Evolutionary conservation across 257 asterid genomes (phyloP).

Genomic region (Perilla frutescens): DNA sequence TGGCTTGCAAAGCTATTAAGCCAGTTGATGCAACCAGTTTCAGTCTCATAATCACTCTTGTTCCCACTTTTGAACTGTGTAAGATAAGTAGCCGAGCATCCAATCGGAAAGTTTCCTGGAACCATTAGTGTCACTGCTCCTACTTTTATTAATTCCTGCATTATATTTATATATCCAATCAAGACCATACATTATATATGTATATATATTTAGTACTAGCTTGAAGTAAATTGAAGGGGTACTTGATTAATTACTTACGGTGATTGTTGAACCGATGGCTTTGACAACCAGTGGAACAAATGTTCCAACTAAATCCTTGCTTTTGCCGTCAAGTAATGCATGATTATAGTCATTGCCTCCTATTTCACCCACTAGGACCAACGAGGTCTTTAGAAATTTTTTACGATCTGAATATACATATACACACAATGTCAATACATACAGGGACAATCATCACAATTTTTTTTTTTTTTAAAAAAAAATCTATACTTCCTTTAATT

Average conservation of each 20-base stretch:
- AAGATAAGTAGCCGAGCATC: constrained; percentile 41
- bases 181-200: too few species aligned
- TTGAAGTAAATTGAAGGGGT: neutral
- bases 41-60: constrained; percentile 37
- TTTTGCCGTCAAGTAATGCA: constrained; percentile 26
- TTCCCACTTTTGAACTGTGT: constrained; percentile 38
- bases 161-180: neutral
- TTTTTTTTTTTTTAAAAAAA: too few species aligned
- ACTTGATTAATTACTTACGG: neutral
- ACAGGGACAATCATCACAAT: too few species aligned
- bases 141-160: constrained; percentile 42
- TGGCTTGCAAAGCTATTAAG: constrained; percentile 39
- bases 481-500: neutral
- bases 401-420: constrained; percentile 28
- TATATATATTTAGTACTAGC: too few species aligned
- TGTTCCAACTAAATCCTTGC: neutral
- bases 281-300: constrained; percentile 36
- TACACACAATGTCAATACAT: too few species aligned
- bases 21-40: constrained; percentile 57
- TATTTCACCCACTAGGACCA: constrained; percentile 47
- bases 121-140: constrained; percentile 51
- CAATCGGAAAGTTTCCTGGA: constrained; percentile 51
- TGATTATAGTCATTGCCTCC: constrained; percentile 56
- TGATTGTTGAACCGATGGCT: constrained; percentile 17
- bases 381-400: constrained; percentile 29